Evolutionary conservation across 805 yeast species (phyloP).

Genomic region (Komagataella mondaviorum): DNA sequence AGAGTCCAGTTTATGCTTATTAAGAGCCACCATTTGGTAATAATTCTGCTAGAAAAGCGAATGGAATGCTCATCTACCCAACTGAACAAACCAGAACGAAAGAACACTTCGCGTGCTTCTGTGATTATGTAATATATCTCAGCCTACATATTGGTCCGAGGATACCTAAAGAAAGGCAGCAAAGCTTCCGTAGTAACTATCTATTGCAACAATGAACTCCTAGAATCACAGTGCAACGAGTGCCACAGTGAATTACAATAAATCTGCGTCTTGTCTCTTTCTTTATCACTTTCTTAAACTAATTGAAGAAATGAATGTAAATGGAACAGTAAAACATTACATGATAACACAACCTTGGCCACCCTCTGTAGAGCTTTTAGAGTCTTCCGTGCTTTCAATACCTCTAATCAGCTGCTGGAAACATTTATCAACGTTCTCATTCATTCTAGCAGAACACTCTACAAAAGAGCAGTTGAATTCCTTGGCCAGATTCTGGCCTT

Average conservation of each 20-base stretch:
- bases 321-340: not conserved
- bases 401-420: constrained; percentile 47
- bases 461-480: constrained; percentile 30
- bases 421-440: constrained; percentile 30
- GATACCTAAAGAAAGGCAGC: not conserved
- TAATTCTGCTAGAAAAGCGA: not conserved
- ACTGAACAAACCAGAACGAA: not conserved
- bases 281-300: not conserved
- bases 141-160: not conserved
- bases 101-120: not conserved
- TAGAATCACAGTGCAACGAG: not conserved
- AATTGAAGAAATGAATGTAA: not conserved
- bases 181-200: not conserved
- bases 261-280: not conserved
- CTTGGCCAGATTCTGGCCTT: constrained; percentile 30
- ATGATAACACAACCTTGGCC: not conserved
- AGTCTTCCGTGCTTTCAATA: constrained; percentile 53
- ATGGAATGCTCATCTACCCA: not conserved
- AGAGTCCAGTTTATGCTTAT: not conserved
- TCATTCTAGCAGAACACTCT: constrained; percentile 36
- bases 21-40: not conserved
- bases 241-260: not conserved
- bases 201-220: not conserved
- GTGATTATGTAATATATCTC: not conserved
- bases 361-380: constrained; percentile 7